phyloP scores from a whole-genome alignment of 768 basidiomycete species.

The Tulasnella calospora region DNA sequence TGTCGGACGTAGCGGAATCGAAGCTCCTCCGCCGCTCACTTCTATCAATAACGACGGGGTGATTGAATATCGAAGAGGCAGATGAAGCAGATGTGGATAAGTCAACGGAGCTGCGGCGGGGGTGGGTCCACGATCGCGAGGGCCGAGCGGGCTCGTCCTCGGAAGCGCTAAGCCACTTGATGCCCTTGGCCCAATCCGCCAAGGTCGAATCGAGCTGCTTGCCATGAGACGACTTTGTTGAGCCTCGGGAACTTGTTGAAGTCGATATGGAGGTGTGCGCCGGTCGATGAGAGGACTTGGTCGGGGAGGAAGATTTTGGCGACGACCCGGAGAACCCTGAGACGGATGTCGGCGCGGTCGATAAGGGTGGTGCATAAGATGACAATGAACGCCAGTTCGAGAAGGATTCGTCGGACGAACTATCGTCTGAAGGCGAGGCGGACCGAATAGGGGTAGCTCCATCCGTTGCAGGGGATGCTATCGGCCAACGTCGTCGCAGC shows the following conservation, averaged over 20 bases:
- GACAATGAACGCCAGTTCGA: background rate
- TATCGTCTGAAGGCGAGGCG: background rate
- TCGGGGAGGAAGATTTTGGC: background rate
- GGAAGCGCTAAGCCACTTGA: conserved; percentile 55
- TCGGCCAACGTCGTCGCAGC: too few relatives aligned
- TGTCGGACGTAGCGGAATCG: background rate
- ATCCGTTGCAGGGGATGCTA: too few relatives aligned
- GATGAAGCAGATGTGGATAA: conserved; percentile 7
- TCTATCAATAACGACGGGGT: background rate
- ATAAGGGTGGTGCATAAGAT: conserved; percentile 1
- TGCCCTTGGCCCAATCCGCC: conserved; percentile 54
- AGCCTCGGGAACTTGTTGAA: too few relatives aligned
- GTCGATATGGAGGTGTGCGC: background rate
- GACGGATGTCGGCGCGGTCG: conserved; percentile 9
- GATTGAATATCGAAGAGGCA: background rate
- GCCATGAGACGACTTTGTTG: background rate
- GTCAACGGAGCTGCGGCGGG: conserved; percentile 25
- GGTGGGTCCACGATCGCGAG: conserved; percentile 20
- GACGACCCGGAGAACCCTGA: conserved; percentile 7
- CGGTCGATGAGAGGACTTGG: background rate
- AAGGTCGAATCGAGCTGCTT: background rate
- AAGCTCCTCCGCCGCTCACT: conserved; percentile 47
- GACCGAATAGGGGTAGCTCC: too few relatives aligned
- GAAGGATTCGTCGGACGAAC: background rate
- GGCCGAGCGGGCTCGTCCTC: conserved; percentile 25